Evolutionary conservation across 108 stramenopile species (phyloP).

Genomic region (Skeletonema potamos): DNA sequence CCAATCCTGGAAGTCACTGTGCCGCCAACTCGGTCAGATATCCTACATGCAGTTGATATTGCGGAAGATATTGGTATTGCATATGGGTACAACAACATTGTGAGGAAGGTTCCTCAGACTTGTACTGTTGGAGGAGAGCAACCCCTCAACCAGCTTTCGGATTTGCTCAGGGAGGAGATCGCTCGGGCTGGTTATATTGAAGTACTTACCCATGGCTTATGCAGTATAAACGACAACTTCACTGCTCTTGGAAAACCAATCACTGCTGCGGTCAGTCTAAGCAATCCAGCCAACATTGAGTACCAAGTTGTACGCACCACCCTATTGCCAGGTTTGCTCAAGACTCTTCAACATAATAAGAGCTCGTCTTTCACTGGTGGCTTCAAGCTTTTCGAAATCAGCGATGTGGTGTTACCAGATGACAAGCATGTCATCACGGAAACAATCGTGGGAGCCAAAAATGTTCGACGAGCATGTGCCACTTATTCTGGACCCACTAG

Average conservation of each 20-base stretch:
- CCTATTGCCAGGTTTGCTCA: conserved; percentile 94
- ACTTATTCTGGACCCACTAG: conserved; percentile 93
- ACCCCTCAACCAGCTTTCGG: conserved; percentile 89
- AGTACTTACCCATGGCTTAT: conserved; percentile 91
- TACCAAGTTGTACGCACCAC: conserved; percentile 98
- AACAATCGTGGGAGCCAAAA: conserved; percentile 93
- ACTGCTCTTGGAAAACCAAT: conserved; percentile 77
- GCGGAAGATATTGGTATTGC: conserved; percentile 99
- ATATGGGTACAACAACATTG: conserved; percentile 98
- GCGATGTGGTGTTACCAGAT: conserved; percentile 95
- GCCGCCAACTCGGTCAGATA: conserved; percentile 96
- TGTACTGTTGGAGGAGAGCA: conserved; percentile 84
- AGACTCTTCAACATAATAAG: conserved; percentile 94
- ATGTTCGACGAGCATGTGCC: conserved; percentile 85
- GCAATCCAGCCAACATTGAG: conserved; percentile 97
- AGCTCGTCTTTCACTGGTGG: conserved; percentile 74
- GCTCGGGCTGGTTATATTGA: conserved; percentile 93
- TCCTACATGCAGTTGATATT: conserved; percentile 97
- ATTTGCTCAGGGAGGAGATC: conserved; percentile 96
- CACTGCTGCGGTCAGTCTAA: conserved; percentile 80
- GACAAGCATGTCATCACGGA: conserved; percentile 76
- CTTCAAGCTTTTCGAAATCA: conserved; percentile 94
- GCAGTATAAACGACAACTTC: conserved; percentile 92
- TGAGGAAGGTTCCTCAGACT: conserved; percentile 84
- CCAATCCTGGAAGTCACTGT: conserved; percentile 89